A percentile compares a stretch with the other conserved stretches of the same genome.
Evolutionary conservation across 1,139 yeast species (phyloP).

Genomic region (Sugiyamaella castrensis): DNA sequence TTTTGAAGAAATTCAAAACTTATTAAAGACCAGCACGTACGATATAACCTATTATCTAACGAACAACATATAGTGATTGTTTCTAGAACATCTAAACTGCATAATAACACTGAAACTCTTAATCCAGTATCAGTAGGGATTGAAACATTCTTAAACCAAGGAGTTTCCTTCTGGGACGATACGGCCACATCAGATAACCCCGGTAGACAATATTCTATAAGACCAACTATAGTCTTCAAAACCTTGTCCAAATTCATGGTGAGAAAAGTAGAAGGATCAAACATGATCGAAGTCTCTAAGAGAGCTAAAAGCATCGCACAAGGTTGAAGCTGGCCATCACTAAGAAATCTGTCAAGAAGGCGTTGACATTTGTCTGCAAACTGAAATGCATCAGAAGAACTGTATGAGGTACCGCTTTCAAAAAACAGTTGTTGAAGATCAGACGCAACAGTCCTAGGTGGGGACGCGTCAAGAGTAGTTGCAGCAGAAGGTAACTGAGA

Average conservation of each 20-base stretch:
- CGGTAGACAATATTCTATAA: constrained; percentile 3
- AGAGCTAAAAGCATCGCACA: constrained; percentile 57
- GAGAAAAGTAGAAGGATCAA: constrained; percentile 34
- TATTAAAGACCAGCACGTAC: constrained; percentile 20
- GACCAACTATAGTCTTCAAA: background rate
- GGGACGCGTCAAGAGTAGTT: background rate
- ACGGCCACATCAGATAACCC: background rate
- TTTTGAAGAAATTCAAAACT: constrained; percentile 11
- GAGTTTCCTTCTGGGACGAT: constrained; percentile 10
- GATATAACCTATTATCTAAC: constrained; percentile 12
- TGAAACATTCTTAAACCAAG: constrained; percentile 23
- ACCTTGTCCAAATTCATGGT: background rate
- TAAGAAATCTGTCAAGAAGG: background rate
- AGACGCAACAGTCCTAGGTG: no score
- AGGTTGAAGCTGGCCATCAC: constrained; percentile 22
- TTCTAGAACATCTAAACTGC: constrained; percentile 57
- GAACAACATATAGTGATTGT: constrained; percentile 32
- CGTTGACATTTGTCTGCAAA: background rate
- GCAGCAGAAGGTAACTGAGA: background rate
- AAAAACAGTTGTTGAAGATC: no score
- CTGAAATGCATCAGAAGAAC: no score
- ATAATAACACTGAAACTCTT: constrained; percentile 45
- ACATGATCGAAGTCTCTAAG: constrained; percentile 51
- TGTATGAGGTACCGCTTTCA: no score
- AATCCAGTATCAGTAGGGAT: constrained; percentile 9